Conservation (phyloP, 352 stramenopile species). For the Plasmopara halstedii region DNA sequence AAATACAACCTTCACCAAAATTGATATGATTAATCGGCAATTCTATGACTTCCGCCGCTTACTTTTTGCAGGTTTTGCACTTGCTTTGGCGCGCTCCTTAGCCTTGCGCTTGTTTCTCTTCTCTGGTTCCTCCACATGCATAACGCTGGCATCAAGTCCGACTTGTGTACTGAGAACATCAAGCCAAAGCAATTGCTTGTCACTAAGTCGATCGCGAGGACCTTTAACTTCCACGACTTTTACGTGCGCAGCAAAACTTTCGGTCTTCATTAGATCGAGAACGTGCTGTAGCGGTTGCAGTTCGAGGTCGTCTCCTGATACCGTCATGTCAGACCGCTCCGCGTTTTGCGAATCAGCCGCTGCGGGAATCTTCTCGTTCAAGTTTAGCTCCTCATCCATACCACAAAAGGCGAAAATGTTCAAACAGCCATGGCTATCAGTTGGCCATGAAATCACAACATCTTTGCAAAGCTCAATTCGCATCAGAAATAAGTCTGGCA, state of each 20-base stretch:
- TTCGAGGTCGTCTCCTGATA: conserved; percentile 9
- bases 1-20: too few relatives aligned
- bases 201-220: conserved; percentile 70
- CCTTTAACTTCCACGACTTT: conserved; percentile 86
- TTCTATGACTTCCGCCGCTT: conserved; percentile 11
- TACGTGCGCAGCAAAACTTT: conserved; percentile 18
- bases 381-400: conserved; percentile 48
- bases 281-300: conserved; percentile 11
- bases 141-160: conserved; percentile 49
- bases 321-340: neutral
- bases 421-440: conserved; percentile 34
- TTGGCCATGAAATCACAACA: conserved; percentile 1
- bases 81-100: conserved; percentile 8
- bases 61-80: conserved; percentile 9
- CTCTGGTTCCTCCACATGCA: conserved; percentile 68
- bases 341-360: neutral
- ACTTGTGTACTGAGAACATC: conserved; percentile 50
- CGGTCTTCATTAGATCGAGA: conserved; percentile 10
- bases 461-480: conserved; percentile 9
- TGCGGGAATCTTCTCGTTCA: conserved; percentile 21
- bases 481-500: conserved; percentile 65
- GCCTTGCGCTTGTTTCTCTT: conserved; percentile 29
- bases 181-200: conserved; percentile 80
- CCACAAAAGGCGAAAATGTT: conserved; percentile 44
- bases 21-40: neutral